Base-by-base conservation (phyloP, 768 basidiomycete species). In the Lactifluus hygrophoroides region DNA sequence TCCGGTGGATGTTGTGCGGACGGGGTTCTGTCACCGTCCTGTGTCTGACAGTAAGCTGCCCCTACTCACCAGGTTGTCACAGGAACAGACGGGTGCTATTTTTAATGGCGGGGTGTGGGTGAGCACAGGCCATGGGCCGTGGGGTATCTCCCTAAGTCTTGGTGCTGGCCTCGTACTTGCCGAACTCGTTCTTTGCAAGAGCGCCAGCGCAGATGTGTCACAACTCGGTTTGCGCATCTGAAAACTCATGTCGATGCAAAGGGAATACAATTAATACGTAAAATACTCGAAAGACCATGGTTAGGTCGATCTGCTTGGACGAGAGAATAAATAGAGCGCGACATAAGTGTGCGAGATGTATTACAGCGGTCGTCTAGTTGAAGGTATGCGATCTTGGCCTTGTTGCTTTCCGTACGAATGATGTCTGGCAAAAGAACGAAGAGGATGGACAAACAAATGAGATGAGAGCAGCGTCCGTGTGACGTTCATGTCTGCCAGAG, bases 101-200 rank as follows among this genome's bases (percentile, higher is more conserved):
- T 40, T 54, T 23, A 60, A 54, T 30, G 60, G 63, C 40, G 66
- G 66, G 9, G 66, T 72, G 48, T 72, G 66, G 56, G 63, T 73
- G 49, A 67, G 71, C 28, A 67, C 70, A 0, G 74, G 73, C 4
- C 73, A 73, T 53, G 74, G 72, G n/a, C 72, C 73, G 30, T 76
- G 75, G 74, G 72, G 72, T 45, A 70, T 73, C 58, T 62, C 62
- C 27, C 53, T 72, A 43, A 66, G 69, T 43, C 64, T 71, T 17
- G 72, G 70, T 37, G 70, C 69, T 43, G 71, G 72, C 23, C 54
- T 60, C 17, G 69, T 71, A 11, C 53, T 73, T 35, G 64, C 64
- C 42, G 68, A 71, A 65, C 65, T 68, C 62, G 60, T 70, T 34
- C 63, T 71, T 4, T 63, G 68, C 11, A 56, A 62, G 49, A 49